These are phyloP conservation scores for Odontarrhena argentea DNA, from an alignment of 345 rosid species.

Conservation along the genomic window DNA sequence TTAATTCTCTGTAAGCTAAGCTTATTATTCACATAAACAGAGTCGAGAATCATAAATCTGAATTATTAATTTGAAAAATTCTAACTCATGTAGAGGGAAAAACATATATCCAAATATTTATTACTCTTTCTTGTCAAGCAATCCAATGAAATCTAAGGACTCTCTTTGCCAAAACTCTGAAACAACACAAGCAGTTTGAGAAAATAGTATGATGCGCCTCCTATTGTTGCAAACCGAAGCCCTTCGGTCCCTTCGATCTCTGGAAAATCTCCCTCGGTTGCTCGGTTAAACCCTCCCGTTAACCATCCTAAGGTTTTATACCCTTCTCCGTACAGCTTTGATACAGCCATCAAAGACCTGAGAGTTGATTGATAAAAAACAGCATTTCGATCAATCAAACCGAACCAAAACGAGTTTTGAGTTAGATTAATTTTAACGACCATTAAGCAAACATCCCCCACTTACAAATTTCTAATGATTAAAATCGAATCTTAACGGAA, in stretches of 20 bases:
- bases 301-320: conserved; percentile 80
- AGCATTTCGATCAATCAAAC: background rate
- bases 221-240: conserved; percentile 77
- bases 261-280: conserved; percentile 60
- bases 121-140: background rate
- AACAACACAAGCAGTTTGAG: conserved; percentile 59
- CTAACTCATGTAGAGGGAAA: background rate
- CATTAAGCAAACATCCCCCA: background rate
- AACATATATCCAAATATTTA: background rate
- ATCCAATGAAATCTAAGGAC: conserved; percentile 7
- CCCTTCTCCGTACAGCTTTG: conserved; percentile 59
- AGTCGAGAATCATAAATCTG: background rate
- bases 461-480: conserved; percentile 2
- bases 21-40: no score
- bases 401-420: background rate
- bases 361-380: background rate
- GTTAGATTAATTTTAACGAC: background rate
- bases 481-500: background rate
- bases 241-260: conserved; percentile 65
- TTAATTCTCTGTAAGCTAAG: no score
- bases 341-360: conserved; percentile 69
- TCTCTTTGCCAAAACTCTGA: conserved; percentile 48
- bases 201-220: conserved; percentile 75
- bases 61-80: background rate
- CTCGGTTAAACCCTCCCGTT: conserved; percentile 76